Evolutionary conservation across 176 grass and related monocot genomes (phyloP).

Genomic region (Carex scoparia): DNA sequence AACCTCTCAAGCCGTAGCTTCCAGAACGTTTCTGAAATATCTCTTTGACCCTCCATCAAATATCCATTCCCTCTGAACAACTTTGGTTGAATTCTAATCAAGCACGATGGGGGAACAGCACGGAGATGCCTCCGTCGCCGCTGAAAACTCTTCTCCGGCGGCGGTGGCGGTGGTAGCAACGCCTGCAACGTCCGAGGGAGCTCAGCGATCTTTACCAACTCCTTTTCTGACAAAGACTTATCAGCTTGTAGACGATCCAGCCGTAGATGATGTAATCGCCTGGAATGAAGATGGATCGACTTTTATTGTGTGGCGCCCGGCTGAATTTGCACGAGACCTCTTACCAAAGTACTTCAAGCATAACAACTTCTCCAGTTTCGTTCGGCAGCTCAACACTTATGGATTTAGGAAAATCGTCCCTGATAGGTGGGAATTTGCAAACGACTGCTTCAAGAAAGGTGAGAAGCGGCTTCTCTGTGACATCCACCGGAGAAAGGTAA

Average conservation of each 20-base stretch:
- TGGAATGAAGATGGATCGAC: slow-evolving; percentile 73
- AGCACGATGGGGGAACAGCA: slow-evolving; percentile 36
- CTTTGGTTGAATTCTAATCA: slow-evolving; percentile 18
- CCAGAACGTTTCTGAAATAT: slow-evolving; percentile 32
- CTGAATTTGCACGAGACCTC: slow-evolving; percentile 82
- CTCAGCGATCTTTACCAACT: slow-evolving; percentile 58
- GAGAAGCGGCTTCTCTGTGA: slow-evolving; percentile 53
- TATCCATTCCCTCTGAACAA: slow-evolving; percentile 18
- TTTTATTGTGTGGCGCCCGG: slow-evolving; percentile 81
- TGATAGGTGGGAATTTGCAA: slow-evolving; percentile 86
- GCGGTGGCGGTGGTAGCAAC: background rate
- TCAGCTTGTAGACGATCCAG: slow-evolving; percentile 77
- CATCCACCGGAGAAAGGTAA: slow-evolving; percentile 68
- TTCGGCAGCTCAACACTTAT: slow-evolving; percentile 96
- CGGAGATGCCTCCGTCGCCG: background rate
- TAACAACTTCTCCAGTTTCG: slow-evolving; percentile 99
- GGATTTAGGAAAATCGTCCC: slow-evolving; percentile 79
- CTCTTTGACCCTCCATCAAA: slow-evolving; percentile 8
- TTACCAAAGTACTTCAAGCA: slow-evolving; percentile 98
- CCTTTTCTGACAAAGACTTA: slow-evolving; percentile 95
- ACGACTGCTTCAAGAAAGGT: slow-evolving; percentile 69
- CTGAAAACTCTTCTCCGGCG: background rate
- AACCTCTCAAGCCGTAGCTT: slow-evolving; percentile 34
- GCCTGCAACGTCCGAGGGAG: background rate
- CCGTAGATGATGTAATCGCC: slow-evolving; percentile 76